Evolutionary conservation across 345 rosid genomes (phyloP).

Genomic region (Acer saccharum): DNA sequence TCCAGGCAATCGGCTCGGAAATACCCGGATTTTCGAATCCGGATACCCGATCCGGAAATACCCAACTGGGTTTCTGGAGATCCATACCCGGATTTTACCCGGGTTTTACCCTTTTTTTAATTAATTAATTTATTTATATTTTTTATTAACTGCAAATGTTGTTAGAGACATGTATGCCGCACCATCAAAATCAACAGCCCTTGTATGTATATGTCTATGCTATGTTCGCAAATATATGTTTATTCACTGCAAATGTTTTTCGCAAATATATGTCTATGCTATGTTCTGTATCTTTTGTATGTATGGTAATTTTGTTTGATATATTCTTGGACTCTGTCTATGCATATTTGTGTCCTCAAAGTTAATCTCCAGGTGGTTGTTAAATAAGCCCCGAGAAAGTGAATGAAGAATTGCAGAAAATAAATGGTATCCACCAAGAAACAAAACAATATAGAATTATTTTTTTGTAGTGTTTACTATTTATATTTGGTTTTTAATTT

Average conservation of each 20-base stretch:
- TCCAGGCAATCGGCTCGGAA: no score
- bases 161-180: not conserved
- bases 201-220: no score
- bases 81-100: no score
- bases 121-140: no score
- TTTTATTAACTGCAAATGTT: not conserved
- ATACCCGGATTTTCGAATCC: no score
- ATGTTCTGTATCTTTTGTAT: not conserved
- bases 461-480: not conserved
- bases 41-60: no score
- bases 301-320: not conserved
- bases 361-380: slow-evolving; percentile 16
- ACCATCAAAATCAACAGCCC: no score
- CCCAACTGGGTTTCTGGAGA: no score
- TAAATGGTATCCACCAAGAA: slow-evolving; percentile 16
- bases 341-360: slow-evolving; percentile 24
- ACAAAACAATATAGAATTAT: not conserved
- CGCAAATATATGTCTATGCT: not conserved
- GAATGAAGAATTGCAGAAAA: slow-evolving; percentile 26
- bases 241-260: no score
- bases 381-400: slow-evolving; percentile 18
- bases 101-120: no score
- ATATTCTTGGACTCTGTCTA: not conserved
- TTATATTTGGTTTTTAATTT: not conserved
- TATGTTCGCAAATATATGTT: no score